Evolutionary conservation across 1,139 yeast species (phyloP), one percentile per base, ranked within the genome.

Genomic region (Scheffersomyces illinoinensis): DNA sequence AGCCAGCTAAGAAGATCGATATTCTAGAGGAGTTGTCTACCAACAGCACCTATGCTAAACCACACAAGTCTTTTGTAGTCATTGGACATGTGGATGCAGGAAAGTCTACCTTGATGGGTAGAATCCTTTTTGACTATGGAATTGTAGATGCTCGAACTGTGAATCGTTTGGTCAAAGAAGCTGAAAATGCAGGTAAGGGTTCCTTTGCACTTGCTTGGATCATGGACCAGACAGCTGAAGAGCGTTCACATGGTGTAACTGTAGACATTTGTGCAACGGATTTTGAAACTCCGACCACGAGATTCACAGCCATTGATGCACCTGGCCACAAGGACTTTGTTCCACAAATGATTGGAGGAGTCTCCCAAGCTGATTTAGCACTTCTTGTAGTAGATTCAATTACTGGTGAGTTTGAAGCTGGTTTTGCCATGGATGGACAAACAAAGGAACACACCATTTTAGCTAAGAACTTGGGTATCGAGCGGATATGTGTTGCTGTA

Each of bases 11-110:
- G 60, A 76, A 77, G 55, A 70, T 83, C 20, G 79, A 84, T 63
- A 55, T 83, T 6, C 68, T 67, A 14, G 59, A 71, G 10, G 87
- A 83, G 63, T 64, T 87, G 3, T 59, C 74, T 7, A 65, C 70
- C 5, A 70, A 71, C 56, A 72, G 75, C 39, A 68, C 78, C 20
- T 74, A 74, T 50, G 60, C 71, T 17, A 90, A 89, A 67, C 92
- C 93, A 3, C 87, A 85, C 62, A 78, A 88, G 58, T 87, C 93
- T 20, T 90, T 91, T 71, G 97, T 92, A 39, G 96, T 92, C 4
- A 87, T 91, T 62, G 99, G 99, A 3, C 99, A 96, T 76, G 98
- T 96, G 20, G 99, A 96, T 76, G 97, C 98, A 0, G 99, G 99
- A 12, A 96, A 96, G 72, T 92, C 97, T 2, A 96, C 99, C 0